phyloP scores from a whole-genome alignment of 176 grass and related monocot species.

The Dactylis glomerata region DNA sequence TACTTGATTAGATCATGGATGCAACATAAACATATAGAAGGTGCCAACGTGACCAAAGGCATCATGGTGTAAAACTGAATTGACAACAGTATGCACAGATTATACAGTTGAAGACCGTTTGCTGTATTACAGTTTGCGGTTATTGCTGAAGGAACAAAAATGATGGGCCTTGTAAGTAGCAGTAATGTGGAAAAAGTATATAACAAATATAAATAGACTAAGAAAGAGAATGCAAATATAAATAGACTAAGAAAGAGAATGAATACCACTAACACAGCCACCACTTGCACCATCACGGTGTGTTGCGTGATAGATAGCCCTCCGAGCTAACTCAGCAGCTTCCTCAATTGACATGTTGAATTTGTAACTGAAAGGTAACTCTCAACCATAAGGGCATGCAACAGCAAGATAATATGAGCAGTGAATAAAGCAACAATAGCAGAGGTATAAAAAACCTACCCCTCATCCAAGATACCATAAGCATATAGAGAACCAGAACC shows the following conservation, averaged over 20 bases:
- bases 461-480: conserved; percentile 81
- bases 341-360: conserved; percentile 76
- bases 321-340: conserved; percentile 72
- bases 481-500: conserved; percentile 95
- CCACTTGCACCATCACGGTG: conserved; percentile 92
- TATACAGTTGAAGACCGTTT: background rate
- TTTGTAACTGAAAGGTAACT: conserved; percentile 57
- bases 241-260: conserved; percentile 7
- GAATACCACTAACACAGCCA: conserved; percentile 86
- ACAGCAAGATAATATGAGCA: background rate
- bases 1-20: background rate
- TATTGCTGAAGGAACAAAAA: background rate
- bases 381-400: background rate
- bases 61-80: background rate
- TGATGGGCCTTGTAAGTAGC: background rate
- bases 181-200: background rate
- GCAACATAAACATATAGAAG: background rate
- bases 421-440: background rate
- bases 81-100: background rate
- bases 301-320: conserved; percentile 90
- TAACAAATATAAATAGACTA: too few species aligned
- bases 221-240: too few species aligned
- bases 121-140: too few species aligned
- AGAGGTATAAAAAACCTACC: conserved; percentile 45
- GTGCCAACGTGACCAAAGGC: background rate